phyloP scores from a whole-genome alignment of 306 rosid genomes.

The Quercus bicolor region DNA sequence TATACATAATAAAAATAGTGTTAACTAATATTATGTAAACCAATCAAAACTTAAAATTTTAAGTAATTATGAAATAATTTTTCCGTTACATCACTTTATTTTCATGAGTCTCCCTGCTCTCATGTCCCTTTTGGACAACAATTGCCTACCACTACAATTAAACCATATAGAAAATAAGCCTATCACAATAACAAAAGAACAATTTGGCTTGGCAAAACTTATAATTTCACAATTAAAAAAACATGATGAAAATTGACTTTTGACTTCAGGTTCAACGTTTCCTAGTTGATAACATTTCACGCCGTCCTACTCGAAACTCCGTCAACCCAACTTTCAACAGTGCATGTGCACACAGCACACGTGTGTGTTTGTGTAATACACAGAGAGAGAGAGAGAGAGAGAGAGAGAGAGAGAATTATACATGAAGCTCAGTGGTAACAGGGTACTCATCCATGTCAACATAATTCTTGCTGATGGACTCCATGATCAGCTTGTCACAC shows the following conservation, averaged over 20 bases:
- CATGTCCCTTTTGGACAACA: no score
- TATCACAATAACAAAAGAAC: no score
- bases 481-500: slow-evolving; percentile 67
- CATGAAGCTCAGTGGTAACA: slow-evolving; percentile 71
- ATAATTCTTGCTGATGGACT: slow-evolving; percentile 72
- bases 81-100: no score
- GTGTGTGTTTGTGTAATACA: background rate
- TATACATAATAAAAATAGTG: no score
- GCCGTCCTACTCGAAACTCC: background rate
- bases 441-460: slow-evolving; percentile 82
- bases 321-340: background rate
- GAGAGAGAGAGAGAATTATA: slow-evolving; percentile 1
- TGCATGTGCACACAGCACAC: background rate
- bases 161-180: no score
- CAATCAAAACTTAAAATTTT: no score
- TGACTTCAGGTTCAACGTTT: background rate
- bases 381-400: background rate
- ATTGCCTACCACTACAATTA: no score
- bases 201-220: no score
- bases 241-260: background rate
- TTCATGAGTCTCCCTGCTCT: no score
- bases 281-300: background rate
- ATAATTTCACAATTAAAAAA: no score
- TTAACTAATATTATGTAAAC: no score
- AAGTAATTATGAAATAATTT: no score